phyloP scores from a whole-genome alignment of 2,329 filamentous ascomycete species.

The Xylariomycetidae sp. region DNA sequence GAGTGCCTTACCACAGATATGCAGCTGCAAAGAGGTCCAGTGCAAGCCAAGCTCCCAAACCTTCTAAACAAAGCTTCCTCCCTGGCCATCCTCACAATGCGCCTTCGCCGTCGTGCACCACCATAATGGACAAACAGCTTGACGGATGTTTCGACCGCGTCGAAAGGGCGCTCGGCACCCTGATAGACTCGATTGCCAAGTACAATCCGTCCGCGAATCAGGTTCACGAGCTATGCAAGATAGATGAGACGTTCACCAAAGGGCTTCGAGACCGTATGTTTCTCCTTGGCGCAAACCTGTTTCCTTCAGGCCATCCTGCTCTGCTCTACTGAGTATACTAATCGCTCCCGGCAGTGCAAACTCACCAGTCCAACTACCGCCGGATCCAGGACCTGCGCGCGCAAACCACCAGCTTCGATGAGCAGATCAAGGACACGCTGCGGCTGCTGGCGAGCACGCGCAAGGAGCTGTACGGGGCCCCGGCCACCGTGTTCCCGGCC shows the following conservation, averaged over 20 bases:
- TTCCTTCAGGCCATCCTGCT: neutral
- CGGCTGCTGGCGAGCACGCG: slow-evolving; percentile 65
- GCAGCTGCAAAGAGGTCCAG: no score
- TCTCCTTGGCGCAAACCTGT: no score
- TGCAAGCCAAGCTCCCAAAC: no score
- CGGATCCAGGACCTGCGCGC: slow-evolving; percentile 64
- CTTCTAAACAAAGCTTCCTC: no score
- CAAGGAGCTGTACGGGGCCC: slow-evolving; percentile 62
- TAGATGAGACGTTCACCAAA: slow-evolving; percentile 61
- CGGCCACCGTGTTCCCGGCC: slow-evolving; percentile 49
- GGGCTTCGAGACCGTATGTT: slow-evolving; percentile 58
- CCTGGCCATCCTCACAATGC: no score
- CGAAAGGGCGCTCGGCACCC: slow-evolving; percentile 58
- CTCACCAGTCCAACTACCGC: slow-evolving; percentile 67
- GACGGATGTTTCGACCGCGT: slow-evolving; percentile 59
- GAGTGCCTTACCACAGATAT: no score
- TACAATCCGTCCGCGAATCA: slow-evolving; percentile 69
- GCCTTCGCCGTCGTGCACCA: no score
- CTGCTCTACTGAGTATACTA: neutral
- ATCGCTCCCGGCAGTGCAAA: slow-evolving; percentile 47
- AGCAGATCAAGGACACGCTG: slow-evolving; percentile 66
- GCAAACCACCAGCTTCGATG: slow-evolving; percentile 59
- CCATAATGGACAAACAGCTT: slow-evolving; percentile 55
- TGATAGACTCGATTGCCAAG: slow-evolving; percentile 75
- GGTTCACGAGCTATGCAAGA: slow-evolving; percentile 62